phyloP scores from a whole-genome alignment of 2,329 filamentous ascomycete genomes.

The Colletotrichum sp. region DNA sequence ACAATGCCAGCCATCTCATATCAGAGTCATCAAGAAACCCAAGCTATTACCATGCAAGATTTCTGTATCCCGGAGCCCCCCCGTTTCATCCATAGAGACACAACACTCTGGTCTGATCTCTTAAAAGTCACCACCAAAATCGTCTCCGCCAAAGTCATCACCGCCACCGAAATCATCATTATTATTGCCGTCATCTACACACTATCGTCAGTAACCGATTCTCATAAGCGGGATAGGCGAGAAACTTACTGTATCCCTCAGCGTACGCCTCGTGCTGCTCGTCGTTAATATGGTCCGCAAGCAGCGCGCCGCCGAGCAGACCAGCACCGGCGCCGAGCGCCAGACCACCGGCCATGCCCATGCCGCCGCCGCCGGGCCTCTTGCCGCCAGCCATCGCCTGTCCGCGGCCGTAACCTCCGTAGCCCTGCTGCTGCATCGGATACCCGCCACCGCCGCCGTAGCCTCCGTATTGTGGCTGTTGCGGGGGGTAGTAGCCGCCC shows the following conservation, averaged over 20 bases:
- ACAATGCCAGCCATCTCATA: background rate
- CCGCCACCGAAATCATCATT: slow-evolving; percentile 21
- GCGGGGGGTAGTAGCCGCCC: slow-evolving; percentile 30
- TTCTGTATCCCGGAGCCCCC: background rate
- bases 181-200: slow-evolving; percentile 14
- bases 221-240: background rate
- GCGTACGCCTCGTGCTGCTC: slow-evolving; percentile 61
- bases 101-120: background rate
- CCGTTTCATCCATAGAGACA: background rate
- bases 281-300: slow-evolving; percentile 71
- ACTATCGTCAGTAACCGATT: slow-evolving; percentile 17
- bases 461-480: slow-evolving; percentile 25
- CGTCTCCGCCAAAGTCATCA: slow-evolving; percentile 28
- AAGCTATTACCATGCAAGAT: background rate
- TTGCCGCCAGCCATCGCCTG: slow-evolving; percentile 25
- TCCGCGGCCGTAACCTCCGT: slow-evolving; percentile 29
- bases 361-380: slow-evolving; percentile 36
- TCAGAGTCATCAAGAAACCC: background rate
- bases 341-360: slow-evolving; percentile 72
- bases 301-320: slow-evolving; percentile 75
- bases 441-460: slow-evolving; percentile 31
- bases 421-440: slow-evolving; percentile 31
- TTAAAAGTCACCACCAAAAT: slow-evolving; percentile 44
- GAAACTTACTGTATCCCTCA: slow-evolving; percentile 44
- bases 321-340: slow-evolving; percentile 83